Base-by-base conservation (phyloP, 805 yeast genomes). In the Barnettozyma californica region DNA sequence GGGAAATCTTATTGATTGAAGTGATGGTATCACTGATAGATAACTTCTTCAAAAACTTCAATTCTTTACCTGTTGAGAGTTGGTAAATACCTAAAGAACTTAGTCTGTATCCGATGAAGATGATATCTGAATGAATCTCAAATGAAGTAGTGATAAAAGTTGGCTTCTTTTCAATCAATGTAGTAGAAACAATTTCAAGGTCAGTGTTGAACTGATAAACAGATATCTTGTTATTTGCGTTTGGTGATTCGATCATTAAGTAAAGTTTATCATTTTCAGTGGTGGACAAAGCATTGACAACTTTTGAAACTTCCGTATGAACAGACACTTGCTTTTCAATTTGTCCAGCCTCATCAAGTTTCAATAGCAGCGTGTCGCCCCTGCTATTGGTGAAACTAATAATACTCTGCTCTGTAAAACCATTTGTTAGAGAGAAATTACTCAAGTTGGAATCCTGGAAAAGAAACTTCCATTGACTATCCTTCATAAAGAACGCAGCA, bases 21-120 rank as follows among this genome's bases (percentile, higher is more conserved):
- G 92, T 79, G 9, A 84, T 77, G 0, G 91, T 80, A 55, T 86
- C 94, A 11, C 91, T 90, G 2, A 77, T 69, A 4, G 77, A 71
- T 11, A 83, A 53, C 55, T 78, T 81, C 56, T 73, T 77, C 31
- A 70, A 60, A 20, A 64, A 51, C 9, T 48, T 54, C 2, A 65
- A 50, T 36, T 60, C 56, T 11, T 58, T 55, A 5, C 51, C 48
- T 13, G 62, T 51, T 0, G 49, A 40, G 19, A 81, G 55, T 41
- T 75, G 70, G 55, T 78, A 86, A 1, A 83, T 61, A 2, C 83
- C 80, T 4, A 89, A 36, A 0, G 87, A 78, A 14, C 88, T 86
- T 57, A 76, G 80, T 52, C 96, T 69, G 4, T 94, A 85, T 0
- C 94, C 95, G 18, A 89, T 64, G 16, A 84, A 58, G 1, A 87